A percentile compares a stretch with the other conserved stretches of the same genome.
phyloP scores from a whole-genome alignment of 192 early-diverging fungal species.

The Backusella parvicylindrica region DNA sequence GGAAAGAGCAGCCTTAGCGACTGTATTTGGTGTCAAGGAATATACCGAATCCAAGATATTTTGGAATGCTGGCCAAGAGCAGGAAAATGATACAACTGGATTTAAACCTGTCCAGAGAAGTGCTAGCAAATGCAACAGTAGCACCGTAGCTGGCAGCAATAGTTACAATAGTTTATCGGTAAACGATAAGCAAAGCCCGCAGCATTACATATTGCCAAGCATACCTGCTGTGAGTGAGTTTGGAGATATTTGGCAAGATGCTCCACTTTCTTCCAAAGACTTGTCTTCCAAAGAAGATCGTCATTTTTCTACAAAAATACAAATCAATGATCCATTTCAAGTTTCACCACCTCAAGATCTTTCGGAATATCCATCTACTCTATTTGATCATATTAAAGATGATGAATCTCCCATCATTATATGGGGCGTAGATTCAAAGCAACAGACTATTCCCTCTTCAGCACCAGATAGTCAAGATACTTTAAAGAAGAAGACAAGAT shows the following conservation, averaged over 20 bases:
- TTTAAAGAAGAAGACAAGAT: background rate
- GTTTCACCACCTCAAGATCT: conserved; percentile 22
- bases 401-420: conserved; percentile 29
- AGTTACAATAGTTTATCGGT: background rate
- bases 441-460: conserved; percentile 1
- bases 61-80: conserved; percentile 3
- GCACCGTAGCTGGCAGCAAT: background rate
- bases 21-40: conserved; percentile 21
- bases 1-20: conserved; percentile 14
- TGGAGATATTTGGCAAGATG: background rate
- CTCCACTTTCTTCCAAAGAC: background rate
- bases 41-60: conserved; percentile 14
- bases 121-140: background rate
- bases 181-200: background rate
- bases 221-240: conserved; percentile 11
- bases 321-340: background rate
- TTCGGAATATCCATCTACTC: conserved; percentile 27
- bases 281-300: background rate
- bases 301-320: background rate
- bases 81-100: background rate
- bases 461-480: background rate
- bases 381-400: conserved; percentile 34
- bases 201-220: background rate
- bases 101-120: conserved; percentile 4
- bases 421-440: conserved; percentile 31